Evolutionary conservation across 2,329 filamentous ascomycete species (phyloP), one percentile per base, ranked within the genome.

Genomic region (Fusarium sp.): DNA sequence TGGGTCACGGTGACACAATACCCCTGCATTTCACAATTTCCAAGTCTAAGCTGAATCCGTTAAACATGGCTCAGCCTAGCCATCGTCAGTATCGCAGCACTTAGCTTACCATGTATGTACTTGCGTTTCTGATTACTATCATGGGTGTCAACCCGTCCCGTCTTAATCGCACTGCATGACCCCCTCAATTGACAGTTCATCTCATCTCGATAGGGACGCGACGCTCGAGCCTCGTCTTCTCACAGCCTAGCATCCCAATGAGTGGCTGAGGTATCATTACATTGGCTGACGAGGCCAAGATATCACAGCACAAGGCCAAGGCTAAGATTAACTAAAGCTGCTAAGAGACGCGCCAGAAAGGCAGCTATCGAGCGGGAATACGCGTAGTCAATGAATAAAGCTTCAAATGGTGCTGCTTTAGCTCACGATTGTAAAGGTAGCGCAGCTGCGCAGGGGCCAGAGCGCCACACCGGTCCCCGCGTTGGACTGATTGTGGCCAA

Each of bases 11-110:
- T 73, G 64, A 70, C 68, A 72, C 51, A 56, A 56, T 48, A 42
- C 68, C 72, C 72, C 64, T 74, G 72, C 72, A 72, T 72, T 24
- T 48, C 67, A 52, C 36, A 44, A 68, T 72, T 44, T 72, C 70
- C 50, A 58, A 36, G 36, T 59, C 57, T 54, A 55, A 34, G 50
- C 70, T 57, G 61, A 38, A 34, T 71, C 54, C 34, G 48, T 58
- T 55, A 45, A 59, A 52, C 68, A 68, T 62, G 71, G 62, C 67
- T 74, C 58, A 57, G 62, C 48, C 47, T 55, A 50, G 22, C 34
- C 38, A 36, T 67, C 30, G 39, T 55, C 39, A 42, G 50, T 52
- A 44, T 36, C 36, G 36, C 44, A 34, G n/a, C 50, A 45, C 47
- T 41, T 41, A 28, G 34, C 51, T 54, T 28, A 18, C 14, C 24